Percentiles rank a stretch among this genome's conserved stretches.
Evolutionary conservation across 2,329 filamentous ascomycete genomes (phyloP).

Genomic region (Cryphonectria carpinicola): DNA sequence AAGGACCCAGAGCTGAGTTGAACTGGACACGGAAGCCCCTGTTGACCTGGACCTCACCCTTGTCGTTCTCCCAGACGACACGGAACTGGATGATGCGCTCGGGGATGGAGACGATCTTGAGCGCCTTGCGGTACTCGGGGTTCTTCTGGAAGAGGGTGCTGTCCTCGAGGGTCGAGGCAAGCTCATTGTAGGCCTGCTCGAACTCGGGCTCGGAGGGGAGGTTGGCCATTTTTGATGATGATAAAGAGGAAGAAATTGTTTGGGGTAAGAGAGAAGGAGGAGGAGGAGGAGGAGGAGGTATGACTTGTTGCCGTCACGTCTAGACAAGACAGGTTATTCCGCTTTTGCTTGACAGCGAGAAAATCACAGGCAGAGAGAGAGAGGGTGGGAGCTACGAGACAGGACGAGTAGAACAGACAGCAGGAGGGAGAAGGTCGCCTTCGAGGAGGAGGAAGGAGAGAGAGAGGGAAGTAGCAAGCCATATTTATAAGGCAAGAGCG

Average conservation of each 20-base stretch:
- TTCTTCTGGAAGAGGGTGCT: conserved; percentile 91
- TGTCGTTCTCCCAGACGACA: conserved; percentile 95
- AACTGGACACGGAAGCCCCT: conserved; percentile 96
- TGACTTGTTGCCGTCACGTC: not conserved
- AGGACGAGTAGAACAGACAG: not conserved
- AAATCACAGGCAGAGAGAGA: not conserved
- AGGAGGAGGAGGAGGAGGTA: not conserved
- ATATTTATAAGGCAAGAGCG: conserved; percentile 16
- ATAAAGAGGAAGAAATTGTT: not conserved
- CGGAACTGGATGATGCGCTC: conserved; percentile 98
- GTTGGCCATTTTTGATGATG: conserved; percentile 68
- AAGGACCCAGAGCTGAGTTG: conserved; percentile 95
- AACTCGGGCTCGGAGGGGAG: conserved; percentile 92
- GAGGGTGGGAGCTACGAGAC: not conserved
- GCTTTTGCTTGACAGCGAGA: not conserved
- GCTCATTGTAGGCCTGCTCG: conserved; percentile 98
- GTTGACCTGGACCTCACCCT: conserved; percentile 87
- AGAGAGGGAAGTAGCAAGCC: conserved; percentile 9
- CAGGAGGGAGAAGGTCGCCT: not conserved
- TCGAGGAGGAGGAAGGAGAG: not conserved
- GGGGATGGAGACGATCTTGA: conserved; percentile 84
- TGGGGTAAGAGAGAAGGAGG: not conserved
- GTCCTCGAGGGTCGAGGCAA: conserved; percentile 91
- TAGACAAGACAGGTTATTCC: not conserved
- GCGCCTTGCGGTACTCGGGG: conserved; percentile 91